A percentile compares a stretch with the other conserved stretches of the same genome.
These are phyloP conservation scores for Aspergillus sp. DNA, from an alignment of 2,329 filamentous ascomycete species.

Conservation along the genomic window DNA sequence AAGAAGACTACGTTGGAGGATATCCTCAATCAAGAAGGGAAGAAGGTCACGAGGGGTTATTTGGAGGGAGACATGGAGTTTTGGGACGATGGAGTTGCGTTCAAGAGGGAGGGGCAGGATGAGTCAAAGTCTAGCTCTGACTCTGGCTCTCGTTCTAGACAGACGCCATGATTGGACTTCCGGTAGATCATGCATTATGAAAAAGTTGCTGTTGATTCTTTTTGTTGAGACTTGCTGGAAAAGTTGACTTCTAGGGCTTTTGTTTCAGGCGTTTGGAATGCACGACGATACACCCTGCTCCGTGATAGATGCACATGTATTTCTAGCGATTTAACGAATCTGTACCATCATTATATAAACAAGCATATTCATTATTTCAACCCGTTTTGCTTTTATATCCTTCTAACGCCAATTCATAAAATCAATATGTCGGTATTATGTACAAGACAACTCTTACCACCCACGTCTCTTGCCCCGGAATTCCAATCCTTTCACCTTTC, in stretches of 20 bases:
- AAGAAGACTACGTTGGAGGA: slow-evolving; percentile 36
- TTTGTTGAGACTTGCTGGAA: background rate
- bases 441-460: slow-evolving; percentile 43
- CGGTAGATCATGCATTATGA: too few species aligned
- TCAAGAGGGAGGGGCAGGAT: slow-evolving; percentile 5
- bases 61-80: slow-evolving; percentile 84
- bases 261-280: background rate
- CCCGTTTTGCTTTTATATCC: slow-evolving; percentile 2
- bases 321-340: background rate
- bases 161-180: too few species aligned
- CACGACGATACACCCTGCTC: slow-evolving; percentile 13
- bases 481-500: slow-evolving; percentile 68
- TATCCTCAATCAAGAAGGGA: slow-evolving; percentile 38
- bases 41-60: slow-evolving; percentile 72
- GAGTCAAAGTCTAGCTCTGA: slow-evolving; percentile 2
- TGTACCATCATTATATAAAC: background rate
- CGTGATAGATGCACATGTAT: slow-evolving; percentile 14
- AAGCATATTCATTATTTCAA: slow-evolving; percentile 1
- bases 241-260: background rate
- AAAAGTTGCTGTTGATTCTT: too few species aligned
- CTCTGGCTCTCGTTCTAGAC: too few species aligned
- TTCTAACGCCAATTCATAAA: slow-evolving; percentile 15
- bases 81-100: slow-evolving; percentile 64
- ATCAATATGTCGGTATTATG: slow-evolving; percentile 12
- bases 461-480: slow-evolving; percentile 64